These are phyloP conservation scores for Colletotrichum falcatum DNA, from an alignment of 2,329 filamentous ascomycete species.

Conservation along the genomic window DNA sequence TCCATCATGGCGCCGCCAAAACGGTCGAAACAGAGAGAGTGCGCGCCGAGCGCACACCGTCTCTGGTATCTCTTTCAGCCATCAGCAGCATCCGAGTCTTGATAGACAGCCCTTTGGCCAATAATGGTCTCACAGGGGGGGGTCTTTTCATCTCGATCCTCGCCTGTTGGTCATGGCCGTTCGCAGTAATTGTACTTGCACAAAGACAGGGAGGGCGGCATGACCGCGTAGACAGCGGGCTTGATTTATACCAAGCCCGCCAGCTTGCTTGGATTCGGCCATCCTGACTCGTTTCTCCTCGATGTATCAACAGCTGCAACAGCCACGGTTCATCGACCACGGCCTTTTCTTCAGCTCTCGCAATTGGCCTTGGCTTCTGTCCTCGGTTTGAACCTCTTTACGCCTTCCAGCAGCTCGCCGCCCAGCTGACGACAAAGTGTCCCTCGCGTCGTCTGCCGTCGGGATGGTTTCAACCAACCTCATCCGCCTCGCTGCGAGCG, in stretches of 20 bases:
- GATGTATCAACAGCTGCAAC: background rate
- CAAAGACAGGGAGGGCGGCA: background rate
- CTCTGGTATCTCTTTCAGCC: background rate
- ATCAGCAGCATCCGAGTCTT: background rate
- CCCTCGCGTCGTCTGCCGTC: background rate
- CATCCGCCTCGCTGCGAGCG: slow-evolving; percentile 20
- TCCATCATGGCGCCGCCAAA: slow-evolving; percentile 4
- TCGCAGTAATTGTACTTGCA: background rate
- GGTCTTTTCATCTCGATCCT: background rate
- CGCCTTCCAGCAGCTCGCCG: background rate
- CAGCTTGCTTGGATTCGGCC: background rate
- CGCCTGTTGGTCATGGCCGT: background rate
- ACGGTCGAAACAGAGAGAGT: slow-evolving; percentile 4
- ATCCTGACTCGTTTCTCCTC: background rate
- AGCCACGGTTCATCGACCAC: background rate
- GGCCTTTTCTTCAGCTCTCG: background rate
- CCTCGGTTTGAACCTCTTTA: background rate
- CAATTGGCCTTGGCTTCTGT: slow-evolving; percentile 12
- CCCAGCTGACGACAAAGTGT: background rate
- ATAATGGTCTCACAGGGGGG: background rate
- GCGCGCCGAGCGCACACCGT: background rate
- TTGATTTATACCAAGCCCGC: background rate
- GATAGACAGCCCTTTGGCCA: background rate
- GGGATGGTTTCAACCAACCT: slow-evolving; percentile 23
- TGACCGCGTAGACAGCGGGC: background rate